Conservation (phyloP, 2,329 filamentous ascomycete genomes). For the Fusarium sulawesiense region DNA sequence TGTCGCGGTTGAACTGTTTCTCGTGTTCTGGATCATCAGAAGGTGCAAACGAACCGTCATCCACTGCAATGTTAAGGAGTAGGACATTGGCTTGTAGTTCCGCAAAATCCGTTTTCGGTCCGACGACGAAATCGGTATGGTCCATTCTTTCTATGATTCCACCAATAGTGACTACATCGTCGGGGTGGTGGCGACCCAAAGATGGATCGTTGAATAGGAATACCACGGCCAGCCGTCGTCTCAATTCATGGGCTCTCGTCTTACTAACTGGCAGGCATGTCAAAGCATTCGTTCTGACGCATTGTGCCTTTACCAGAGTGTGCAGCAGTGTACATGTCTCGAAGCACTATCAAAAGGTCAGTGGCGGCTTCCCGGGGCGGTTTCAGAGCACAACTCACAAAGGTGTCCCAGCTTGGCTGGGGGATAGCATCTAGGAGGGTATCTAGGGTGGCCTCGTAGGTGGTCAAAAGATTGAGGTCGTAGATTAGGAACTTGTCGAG, state of each 20-base stretch:
- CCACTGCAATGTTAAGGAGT: slow-evolving; percentile 80
- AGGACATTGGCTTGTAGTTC: slow-evolving; percentile 73
- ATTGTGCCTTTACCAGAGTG: slow-evolving; percentile 56
- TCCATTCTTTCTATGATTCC: slow-evolving; percentile 60
- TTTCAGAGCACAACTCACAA: slow-evolving; percentile 51
- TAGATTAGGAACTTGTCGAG: slow-evolving; percentile 63
- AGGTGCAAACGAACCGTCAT: slow-evolving; percentile 62
- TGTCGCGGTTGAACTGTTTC: slow-evolving; percentile 72
- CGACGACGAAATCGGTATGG: slow-evolving; percentile 63
- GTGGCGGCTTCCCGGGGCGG: neutral
- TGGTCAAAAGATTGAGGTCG: slow-evolving; percentile 55
- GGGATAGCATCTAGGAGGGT: slow-evolving; percentile 58
- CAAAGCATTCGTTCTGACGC: slow-evolving; percentile 69
- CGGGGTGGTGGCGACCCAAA: slow-evolving; percentile 55
- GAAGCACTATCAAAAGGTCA: slow-evolving; percentile 57
- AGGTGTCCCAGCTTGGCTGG: slow-evolving; percentile 52
- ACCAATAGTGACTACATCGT: slow-evolving; percentile 57
- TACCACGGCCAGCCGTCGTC: slow-evolving; percentile 73
- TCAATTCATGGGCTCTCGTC: slow-evolving; percentile 66
- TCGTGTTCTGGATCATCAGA: slow-evolving; percentile 49
- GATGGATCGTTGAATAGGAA: slow-evolving; percentile 67
- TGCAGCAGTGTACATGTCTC: slow-evolving; percentile 61
- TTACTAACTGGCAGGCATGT: slow-evolving; percentile 67
- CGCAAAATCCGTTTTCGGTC: slow-evolving; percentile 72
- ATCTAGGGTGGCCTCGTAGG: slow-evolving; percentile 58